phyloP scores from a whole-genome alignment of 495 filamentous ascomycete genomes.

The Stereocaulon alpinum region DNA sequence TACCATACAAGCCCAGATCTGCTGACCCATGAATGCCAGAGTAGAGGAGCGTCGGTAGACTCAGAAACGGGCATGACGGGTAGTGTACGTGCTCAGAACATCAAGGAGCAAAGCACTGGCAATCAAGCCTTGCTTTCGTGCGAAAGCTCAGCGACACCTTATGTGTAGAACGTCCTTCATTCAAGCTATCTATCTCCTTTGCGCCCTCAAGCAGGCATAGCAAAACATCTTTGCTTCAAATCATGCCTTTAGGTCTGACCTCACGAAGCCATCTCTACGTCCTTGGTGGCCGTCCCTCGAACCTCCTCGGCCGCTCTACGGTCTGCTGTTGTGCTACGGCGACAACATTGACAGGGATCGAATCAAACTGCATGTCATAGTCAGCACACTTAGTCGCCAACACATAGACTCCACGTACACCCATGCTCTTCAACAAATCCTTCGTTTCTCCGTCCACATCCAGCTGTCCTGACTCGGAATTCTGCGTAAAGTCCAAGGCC shows the following conservation, averaged over 20 bases:
- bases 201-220: slow-evolving; percentile 28
- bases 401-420: slow-evolving; percentile 53
- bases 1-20: too few relatives aligned
- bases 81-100: not conserved
- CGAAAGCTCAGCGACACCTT: slow-evolving; percentile 86
- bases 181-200: slow-evolving; percentile 35
- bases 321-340: slow-evolving; percentile 79
- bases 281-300: slow-evolving; percentile 41
- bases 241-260: not conserved
- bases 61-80: too few relatives aligned
- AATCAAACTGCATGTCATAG: slow-evolving; percentile 66
- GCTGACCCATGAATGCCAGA: not conserved
- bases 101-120: slow-evolving; percentile 40
- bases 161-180: slow-evolving; percentile 54
- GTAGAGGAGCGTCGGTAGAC: not conserved
- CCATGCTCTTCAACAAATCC: slow-evolving; percentile 94
- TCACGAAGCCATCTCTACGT: slow-evolving; percentile 24
- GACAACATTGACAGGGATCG: slow-evolving; percentile 89
- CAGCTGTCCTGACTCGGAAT: slow-evolving; percentile 78
- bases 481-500: slow-evolving; percentile 91
- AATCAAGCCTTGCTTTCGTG: slow-evolving; percentile 77
- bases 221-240: not conserved
- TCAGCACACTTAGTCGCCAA: not conserved
- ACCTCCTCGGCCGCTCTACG: slow-evolving; percentile 64
- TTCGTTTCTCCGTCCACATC: slow-evolving; percentile 96